These are phyloP conservation scores for Medicago ruthenica DNA, from an alignment of 306 rosid genomes.

Conservation along the genomic window DNA sequence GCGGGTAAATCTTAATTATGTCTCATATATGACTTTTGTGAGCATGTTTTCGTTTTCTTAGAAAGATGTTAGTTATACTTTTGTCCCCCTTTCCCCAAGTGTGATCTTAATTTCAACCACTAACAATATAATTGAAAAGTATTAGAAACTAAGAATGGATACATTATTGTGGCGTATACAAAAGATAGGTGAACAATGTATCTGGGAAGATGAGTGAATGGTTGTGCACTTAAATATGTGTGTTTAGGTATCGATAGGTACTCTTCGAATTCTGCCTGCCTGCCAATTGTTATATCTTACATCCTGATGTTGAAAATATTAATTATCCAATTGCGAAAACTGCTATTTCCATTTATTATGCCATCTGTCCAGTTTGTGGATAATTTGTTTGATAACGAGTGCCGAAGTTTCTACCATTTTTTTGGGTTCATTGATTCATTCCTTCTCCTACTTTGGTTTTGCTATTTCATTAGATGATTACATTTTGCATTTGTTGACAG, in stretches of 20 bases:
- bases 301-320: slow-evolving; percentile 22
- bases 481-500: slow-evolving; percentile 55
- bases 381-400: slow-evolving; percentile 9
- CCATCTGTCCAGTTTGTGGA: slow-evolving; percentile 24
- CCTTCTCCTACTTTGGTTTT: slow-evolving; percentile 6
- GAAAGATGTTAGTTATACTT: slow-evolving; percentile 22
- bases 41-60: slow-evolving; percentile 35
- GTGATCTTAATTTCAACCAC: not conserved
- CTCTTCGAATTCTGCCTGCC: not conserved
- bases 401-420: slow-evolving; percentile 21
- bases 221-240: slow-evolving; percentile 9
- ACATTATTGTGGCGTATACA: slow-evolving; percentile 6
- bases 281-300: slow-evolving; percentile 7
- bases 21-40: slow-evolving; percentile 18
- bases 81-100: not conserved
- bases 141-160: slow-evolving; percentile 29
- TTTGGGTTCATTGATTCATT: not conserved
- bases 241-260: slow-evolving; percentile 3
- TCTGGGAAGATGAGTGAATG: slow-evolving; percentile 34
- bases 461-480: slow-evolving; percentile 6
- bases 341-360: slow-evolving; percentile 36
- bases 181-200: slow-evolving; percentile 23
- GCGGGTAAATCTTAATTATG: slow-evolving; percentile 37
- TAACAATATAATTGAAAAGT: slow-evolving; percentile 25
- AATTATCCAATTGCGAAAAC: slow-evolving; percentile 17